Evolutionary conservation across 148 eudicot species (phyloP), one percentile per base, ranked within the genome.

Genomic region (Persicaria tinctoria): DNA sequence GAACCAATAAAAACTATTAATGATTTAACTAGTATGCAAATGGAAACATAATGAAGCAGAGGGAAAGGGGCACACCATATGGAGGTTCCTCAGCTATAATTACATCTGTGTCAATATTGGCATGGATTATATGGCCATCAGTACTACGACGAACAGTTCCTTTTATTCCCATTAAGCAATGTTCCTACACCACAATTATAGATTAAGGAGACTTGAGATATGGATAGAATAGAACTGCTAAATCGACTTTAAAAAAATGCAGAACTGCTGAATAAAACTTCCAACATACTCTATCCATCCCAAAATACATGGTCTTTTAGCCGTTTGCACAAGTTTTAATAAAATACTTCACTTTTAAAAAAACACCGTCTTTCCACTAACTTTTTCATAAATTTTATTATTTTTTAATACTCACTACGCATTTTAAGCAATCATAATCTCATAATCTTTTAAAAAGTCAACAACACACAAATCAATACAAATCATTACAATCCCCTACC

Each of bases 101-200:
- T 51, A 92, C 97, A 82, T 94, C 98, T 56, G 98, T 94, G 78
- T 94, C 98, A 56, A 94, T 95, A 74, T 95, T 95, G 79, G 97
- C 98, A 84, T 92, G 97, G 66, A 92, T 95, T 79, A 92, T 89
- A 84, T 94, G 98, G 66, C 98, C 98, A 90, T 95, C 98, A 72
- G 97, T 87, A 85, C 93, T 89, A 57, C 98, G 96, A 50, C 97
- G 92, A 78, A 95, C 98, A 75, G 97, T 95, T 80, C 98, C 98
- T 76, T 92, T 95, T 85, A 95, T 95, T 70, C 98, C 98, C 98
- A 95, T 89, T 83, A 95, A 83, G 82, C 96, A 95, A 80, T 95
- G 98, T 80, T 95, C 98, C 98, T 95, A 80, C 79, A 85, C 64
- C 76, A 79, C 6, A 50, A 79, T 49, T 69, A 59, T 14, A 64